A percentile compares a stretch with the other conserved stretches of the same genome.
These are phyloP conservation scores for Leccinum subtestaceum DNA, from an alignment of 768 basidiomycete genomes.

Conservation along the genomic window DNA sequence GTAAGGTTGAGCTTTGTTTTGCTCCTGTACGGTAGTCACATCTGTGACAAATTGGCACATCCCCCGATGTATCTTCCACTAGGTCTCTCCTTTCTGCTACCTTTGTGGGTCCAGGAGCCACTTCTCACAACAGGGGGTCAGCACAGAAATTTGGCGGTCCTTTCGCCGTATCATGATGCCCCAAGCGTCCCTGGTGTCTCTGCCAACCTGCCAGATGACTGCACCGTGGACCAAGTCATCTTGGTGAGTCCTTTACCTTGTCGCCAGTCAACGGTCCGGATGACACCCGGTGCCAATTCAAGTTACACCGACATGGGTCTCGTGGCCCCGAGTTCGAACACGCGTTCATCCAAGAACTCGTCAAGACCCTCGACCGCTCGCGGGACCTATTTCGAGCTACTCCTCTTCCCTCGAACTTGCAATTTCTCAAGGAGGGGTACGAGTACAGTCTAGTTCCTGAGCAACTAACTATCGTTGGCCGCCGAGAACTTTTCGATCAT, in stretches of 20 bases:
- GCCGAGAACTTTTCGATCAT: slow-evolving; percentile 39
- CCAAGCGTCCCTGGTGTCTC: slow-evolving; percentile 28
- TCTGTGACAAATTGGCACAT: background rate
- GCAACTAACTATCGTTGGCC: slow-evolving; percentile 37
- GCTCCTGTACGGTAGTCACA: too few species aligned
- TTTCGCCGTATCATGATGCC: slow-evolving; percentile 38
- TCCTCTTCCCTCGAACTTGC: slow-evolving; percentile 32
- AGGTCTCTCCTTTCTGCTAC: slow-evolving; percentile 1
- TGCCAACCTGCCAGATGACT: slow-evolving; percentile 35
- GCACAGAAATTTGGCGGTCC: slow-evolving; percentile 27
- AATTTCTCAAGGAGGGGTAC: slow-evolving; percentile 39
- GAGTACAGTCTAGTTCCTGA: slow-evolving; percentile 32
- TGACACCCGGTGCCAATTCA: slow-evolving; percentile 1
- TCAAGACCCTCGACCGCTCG: slow-evolving; percentile 28
- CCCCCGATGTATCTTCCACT: slow-evolving; percentile 14
- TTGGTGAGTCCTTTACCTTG: slow-evolving; percentile 24
- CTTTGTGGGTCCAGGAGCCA: slow-evolving; percentile 4
- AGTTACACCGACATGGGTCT: slow-evolving; percentile 44
- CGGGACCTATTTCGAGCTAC: slow-evolving; percentile 24
- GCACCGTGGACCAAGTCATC: slow-evolving; percentile 39
- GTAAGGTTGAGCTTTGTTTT: background rate
- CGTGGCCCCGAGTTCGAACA: slow-evolving; percentile 37
- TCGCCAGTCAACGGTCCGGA: background rate
- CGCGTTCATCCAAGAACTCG: slow-evolving; percentile 32
- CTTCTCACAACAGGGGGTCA: background rate